Evolutionary conservation across 1,139 yeast genomes (phyloP).

Genomic region (Taphrina confusa): DNA sequence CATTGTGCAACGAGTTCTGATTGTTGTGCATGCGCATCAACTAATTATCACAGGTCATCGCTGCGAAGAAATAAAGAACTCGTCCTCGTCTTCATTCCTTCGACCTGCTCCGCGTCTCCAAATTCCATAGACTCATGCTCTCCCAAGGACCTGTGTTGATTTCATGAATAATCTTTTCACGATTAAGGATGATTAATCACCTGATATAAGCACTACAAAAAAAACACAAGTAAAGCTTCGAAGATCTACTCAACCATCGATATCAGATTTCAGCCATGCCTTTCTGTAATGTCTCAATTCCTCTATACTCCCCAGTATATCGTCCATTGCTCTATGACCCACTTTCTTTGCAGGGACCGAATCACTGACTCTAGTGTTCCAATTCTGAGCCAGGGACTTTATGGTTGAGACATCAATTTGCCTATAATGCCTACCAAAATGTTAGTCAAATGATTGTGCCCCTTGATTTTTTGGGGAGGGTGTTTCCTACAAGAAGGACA

Average conservation of each 20-base stretch:
- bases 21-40: background rate
- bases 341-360: conserved; percentile 61
- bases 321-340: conserved; percentile 83
- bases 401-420: conserved; percentile 84
- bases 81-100: background rate
- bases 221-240: too few species aligned
- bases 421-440: conserved; percentile 59
- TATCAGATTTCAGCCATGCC: conserved; percentile 50
- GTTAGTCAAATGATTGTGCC: background rate
- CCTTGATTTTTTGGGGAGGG: too few species aligned
- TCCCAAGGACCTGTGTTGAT: too few species aligned
- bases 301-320: conserved; percentile 81
- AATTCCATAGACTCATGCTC: too few species aligned
- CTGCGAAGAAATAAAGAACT: conserved; percentile 27
- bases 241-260: background rate
- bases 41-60: conserved; percentile 24
- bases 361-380: conserved; percentile 63
- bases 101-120: too few species aligned
- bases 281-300: conserved; percentile 78
- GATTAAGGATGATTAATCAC: too few species aligned
- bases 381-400: conserved; percentile 76
- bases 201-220: too few species aligned
- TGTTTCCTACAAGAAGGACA: conserved; percentile 62
- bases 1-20: background rate
- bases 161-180: too few species aligned